Evolutionary conservation across 1,139 yeast species (phyloP), one percentile per base, ranked within the genome.

Genomic region (Diutina siamensis): DNA sequence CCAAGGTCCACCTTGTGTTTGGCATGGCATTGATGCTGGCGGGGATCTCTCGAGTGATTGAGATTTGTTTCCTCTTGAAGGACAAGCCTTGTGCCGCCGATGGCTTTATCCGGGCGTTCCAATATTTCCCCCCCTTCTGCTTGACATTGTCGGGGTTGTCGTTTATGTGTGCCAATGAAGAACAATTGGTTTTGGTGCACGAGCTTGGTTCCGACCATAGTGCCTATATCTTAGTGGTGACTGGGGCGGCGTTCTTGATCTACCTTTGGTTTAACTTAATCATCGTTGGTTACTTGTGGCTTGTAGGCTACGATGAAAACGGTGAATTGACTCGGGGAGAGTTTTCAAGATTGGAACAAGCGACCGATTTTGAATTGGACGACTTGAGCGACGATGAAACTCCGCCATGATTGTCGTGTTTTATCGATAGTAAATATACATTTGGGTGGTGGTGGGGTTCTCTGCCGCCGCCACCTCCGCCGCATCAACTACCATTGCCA

Each of bases 121-220:
- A 89, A 62, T 84, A 84, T 60, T 57, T 88, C 22, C 83, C 97
- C 1, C 86, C 96, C 2, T 78, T 87, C 57, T 75, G 89, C 49
- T 70, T 89, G 46, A 74, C 87, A 1, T 74, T 84, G 51, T 69
- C 94, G 1, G 97, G 97, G 1, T 61, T 84, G 17, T 58, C 85
- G 52, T 89, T 89, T 59, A 87, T 88, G 96, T 77, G 86, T 22
- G 97, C 97, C 22, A 88, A 75, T 49, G 97, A 89, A 58, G 95
- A 89, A 59, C 96, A 89, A 57, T 67, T 89, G 56, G 64, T 66
- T 15, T 66, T 86, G 50, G 86, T 88, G 1, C 66, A 79, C 48
- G 80, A 78, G 51, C 69, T 84, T 53, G 87, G 88, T 3, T 80
- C 95, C 9, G 95, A 86, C 61, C 94, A 86, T 55, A 79, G 92